Evolutionary conservation across 805 yeast species (phyloP), one percentile per base, ranked within the genome.

Genomic region (Ogataea paraovalis): DNA sequence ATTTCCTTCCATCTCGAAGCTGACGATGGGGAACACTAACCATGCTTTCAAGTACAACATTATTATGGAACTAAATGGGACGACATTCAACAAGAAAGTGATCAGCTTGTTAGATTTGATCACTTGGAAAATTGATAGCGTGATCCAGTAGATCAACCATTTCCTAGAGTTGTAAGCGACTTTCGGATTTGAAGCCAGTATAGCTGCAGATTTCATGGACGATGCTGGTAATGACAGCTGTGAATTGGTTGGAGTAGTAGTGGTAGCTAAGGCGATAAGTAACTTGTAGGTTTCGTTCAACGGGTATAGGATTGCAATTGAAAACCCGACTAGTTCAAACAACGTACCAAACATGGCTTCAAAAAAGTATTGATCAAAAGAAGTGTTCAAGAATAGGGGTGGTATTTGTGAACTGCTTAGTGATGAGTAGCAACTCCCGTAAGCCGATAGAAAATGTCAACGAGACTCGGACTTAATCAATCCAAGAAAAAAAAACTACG

Each of bases 131-230:
- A 70, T 52, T 4, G 83, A 74, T 45, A 75, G 64, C 1, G 85
- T 80, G 12, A 84, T 70, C 96, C 96, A 88, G 65, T 85, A 82
- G 48, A 73, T 67, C 32, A 76, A 64, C 78, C 83, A 76, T 45
- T 49, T 48, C 20, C 36, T 14, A 7, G 36, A 9, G 19, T 39
- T 34, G 10, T 19, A 14, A 10, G 28, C 39, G 7, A 23, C 18
- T 5, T 8, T 32, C 8, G 46, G 43, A 19, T 44, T 20, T 4
- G 9, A 3, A n/a, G 46, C 36, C n/a, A 38, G 19, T 2, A 23
- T 22, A 9, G 43, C 12, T 9, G 34, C 34, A 10, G 34, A 14
- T 14, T 30, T 8, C 16, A 30, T 14, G 20, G 25, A 10, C 4
- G 23, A 13, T 33, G 19, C 13, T 22, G 50, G 4, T 49, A 14